Conservation (phyloP, 208 protist genomes). For the Trypanosoma congolense region DNA sequence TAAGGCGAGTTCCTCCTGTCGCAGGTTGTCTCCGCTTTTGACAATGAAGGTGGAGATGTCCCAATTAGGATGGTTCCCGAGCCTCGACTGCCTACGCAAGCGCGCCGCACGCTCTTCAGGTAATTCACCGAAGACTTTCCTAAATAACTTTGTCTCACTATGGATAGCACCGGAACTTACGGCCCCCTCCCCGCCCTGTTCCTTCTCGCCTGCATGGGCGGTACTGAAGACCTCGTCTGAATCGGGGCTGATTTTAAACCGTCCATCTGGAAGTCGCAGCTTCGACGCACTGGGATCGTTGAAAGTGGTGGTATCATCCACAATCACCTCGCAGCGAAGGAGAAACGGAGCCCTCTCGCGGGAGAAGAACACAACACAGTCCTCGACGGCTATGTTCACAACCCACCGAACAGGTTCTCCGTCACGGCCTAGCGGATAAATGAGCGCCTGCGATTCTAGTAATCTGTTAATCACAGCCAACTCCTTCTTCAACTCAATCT, state of each 20-base stretch:
- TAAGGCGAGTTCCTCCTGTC: conserved; percentile 91
- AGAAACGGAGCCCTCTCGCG: conserved; percentile 80
- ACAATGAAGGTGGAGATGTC: conserved; percentile 81
- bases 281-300: conserved; percentile 58
- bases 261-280: conserved; percentile 57
- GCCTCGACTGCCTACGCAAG: conserved; percentile 56
- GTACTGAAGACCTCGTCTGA: conserved; percentile 53
- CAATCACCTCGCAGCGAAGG: conserved; percentile 83
- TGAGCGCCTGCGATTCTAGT: conserved; percentile 43
- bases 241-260: conserved; percentile 44
- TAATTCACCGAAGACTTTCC: conserved; percentile 66
- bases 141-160: conserved; percentile 16
- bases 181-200: too few species aligned
- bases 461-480: conserved; percentile 60
- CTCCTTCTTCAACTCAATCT: conserved; percentile 59
- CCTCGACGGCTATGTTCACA: conserved; percentile 79
- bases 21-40: conserved; percentile 90
- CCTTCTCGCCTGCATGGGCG: too few species aligned
- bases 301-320: conserved; percentile 79
- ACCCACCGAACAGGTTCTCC: conserved; percentile 77
- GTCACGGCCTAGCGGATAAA: conserved; percentile 68
- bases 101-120: conserved; percentile 36
- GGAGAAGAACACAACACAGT: conserved; percentile 87
- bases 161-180: too few species aligned
- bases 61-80: conserved; percentile 86